phyloP scores from a whole-genome alignment of 1,139 yeast genomes.

The Suhomyces anneliseae region DNA sequence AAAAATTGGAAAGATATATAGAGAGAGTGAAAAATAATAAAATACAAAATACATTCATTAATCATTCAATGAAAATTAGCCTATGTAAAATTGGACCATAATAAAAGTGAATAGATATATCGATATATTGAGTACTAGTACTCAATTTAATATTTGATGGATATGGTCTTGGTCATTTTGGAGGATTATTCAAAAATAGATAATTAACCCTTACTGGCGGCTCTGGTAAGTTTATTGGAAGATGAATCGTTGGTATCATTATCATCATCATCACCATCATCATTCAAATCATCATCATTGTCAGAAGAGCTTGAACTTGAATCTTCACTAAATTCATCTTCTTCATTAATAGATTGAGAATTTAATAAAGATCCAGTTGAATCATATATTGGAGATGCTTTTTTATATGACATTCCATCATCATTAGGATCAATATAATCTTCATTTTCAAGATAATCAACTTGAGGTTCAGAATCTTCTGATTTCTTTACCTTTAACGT shows the following conservation, averaged over 20 bases:
- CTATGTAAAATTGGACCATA: neutral
- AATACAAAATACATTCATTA: slow-evolving; percentile 15
- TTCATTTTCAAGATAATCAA: slow-evolving; percentile 38
- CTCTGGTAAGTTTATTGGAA: slow-evolving; percentile 36
- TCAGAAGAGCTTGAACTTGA: slow-evolving; percentile 33
- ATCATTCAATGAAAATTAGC: slow-evolving; percentile 2
- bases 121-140: neutral
- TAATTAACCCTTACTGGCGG: slow-evolving; percentile 40
- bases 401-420: slow-evolving; percentile 74
- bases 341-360: slow-evolving; percentile 15
- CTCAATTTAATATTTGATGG: too few relatives aligned
- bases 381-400: slow-evolving; percentile 61
- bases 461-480: neutral
- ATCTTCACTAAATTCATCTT: slow-evolving; percentile 31
- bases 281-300: slow-evolving; percentile 28
- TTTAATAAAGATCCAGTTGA: slow-evolving; percentile 36
- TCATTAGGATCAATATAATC: slow-evolving; percentile 80
- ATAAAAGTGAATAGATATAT: slow-evolving; percentile 1
- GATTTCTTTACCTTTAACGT: neutral
- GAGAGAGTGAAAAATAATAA: slow-evolving; percentile 6
- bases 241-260: slow-evolving; percentile 17
- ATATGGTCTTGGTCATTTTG: too few relatives aligned
- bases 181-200: neutral
- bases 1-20: neutral
- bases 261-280: slow-evolving; percentile 17